These are phyloP conservation scores for Nannizzia gypsea DNA, from an alignment of 2,329 filamentous ascomycete species.

Conservation along the genomic window DNA sequence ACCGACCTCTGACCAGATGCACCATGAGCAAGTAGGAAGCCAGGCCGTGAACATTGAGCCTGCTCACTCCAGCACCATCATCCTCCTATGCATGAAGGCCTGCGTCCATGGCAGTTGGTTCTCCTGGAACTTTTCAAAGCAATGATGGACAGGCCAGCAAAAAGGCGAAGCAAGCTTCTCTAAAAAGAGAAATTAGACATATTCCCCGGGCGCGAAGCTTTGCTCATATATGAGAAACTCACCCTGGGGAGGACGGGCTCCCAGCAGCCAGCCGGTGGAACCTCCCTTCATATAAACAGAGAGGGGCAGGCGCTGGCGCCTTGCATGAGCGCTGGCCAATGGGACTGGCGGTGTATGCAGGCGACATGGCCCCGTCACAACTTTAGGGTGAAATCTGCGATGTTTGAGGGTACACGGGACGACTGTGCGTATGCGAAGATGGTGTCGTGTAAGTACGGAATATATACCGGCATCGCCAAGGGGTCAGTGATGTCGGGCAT, in stretches of 20 bases:
- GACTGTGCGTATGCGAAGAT: background rate
- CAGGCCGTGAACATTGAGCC: slow-evolving; percentile 30
- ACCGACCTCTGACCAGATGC: slow-evolving; percentile 22
- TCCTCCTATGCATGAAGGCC: slow-evolving; percentile 1
- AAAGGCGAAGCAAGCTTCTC: slow-evolving; percentile 1
- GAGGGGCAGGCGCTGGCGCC: slow-evolving; percentile 1
- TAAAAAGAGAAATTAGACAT: background rate
- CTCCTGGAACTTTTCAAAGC: background rate
- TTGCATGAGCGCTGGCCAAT: background rate
- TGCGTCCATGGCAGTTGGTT: slow-evolving; percentile 7
- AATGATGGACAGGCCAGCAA: background rate
- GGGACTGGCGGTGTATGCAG: background rate
- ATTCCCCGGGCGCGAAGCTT: background rate
- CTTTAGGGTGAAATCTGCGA: background rate
- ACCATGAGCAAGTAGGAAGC: slow-evolving; percentile 30
- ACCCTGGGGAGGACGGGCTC: background rate
- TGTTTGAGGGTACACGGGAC: background rate
- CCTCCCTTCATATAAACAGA: background rate
- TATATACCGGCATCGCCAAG: background rate
- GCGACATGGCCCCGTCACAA: slow-evolving; percentile 1
- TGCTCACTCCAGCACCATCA: slow-evolving; percentile 25
- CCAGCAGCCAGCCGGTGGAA: background rate
- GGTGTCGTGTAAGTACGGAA: background rate
- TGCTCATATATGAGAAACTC: slow-evolving; percentile 1
- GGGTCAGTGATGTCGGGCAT: background rate